Evolutionary conservation across 345 rosid genomes (phyloP), one percentile per base, ranked within the genome.

Genomic region (Atalantia buxifolia): DNA sequence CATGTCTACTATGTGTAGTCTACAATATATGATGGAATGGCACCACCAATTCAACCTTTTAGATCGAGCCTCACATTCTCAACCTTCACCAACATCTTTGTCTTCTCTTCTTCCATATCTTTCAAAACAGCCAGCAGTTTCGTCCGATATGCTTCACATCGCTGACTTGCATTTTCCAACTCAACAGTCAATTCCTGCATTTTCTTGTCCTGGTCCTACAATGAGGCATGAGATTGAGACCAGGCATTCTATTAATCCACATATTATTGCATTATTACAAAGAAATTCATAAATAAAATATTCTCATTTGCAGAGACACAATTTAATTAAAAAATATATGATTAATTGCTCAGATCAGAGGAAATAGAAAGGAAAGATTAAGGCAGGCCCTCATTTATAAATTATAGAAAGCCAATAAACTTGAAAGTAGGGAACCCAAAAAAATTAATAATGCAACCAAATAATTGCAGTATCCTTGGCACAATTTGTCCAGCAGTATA

Each of bases 101-200:
- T 50, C 75, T 83, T 83, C 78, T 72, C 72, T 73, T 79, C 85
- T 65, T 76, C 83, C 80, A 76, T 76, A 40, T 79, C 85, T 63
- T 76, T 79, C 68, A 79, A 63, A 36, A 83, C 64, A 50, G 76
- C 55, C 1, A 68, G 22, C 55, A 83, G 78, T 77, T 79, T 83
- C 9, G 67, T 25, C 6, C 80, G 68, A 68, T 83, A 79, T 57
- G 73, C 85, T 68, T 83, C 83, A 22, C 81, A 72, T 48, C 12
- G 72, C 70, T 56, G 76, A 62, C 73, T 83, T 60, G 83, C 83
- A 62, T 18, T 35, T 72, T 83, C 83, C 73, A 83, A 48, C 31
- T 83, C 69, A n/a, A 55, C 56, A 2, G 63, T 67, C 75, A 79
- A 66, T 76, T 83, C 78, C 48, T 79, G 72, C 56, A 83, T 83